Evolutionary conservation across 2,329 filamentous ascomycete genomes (phyloP).

Genomic region (Claviceps humidiphila): DNA sequence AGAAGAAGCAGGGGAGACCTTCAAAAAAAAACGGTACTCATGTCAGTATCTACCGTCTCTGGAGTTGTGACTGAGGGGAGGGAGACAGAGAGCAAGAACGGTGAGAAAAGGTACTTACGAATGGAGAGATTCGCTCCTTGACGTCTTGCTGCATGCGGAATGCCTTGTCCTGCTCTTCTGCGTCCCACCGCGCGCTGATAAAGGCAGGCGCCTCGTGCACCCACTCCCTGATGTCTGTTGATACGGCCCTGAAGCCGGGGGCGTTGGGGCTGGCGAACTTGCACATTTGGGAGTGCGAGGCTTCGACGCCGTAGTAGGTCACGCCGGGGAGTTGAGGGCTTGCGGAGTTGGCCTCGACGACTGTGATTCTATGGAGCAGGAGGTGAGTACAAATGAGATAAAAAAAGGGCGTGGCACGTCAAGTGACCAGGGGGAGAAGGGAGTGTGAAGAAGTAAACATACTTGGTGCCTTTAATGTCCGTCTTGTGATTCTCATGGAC

Average conservation of each 20-base stretch:
- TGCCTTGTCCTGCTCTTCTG: conserved; percentile 41
- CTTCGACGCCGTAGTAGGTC: conserved; percentile 61
- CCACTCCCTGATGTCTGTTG: conserved; percentile 38
- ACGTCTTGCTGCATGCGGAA: conserved; percentile 30
- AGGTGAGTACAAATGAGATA: neutral
- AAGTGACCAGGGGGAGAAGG: neutral
- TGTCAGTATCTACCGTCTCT: neutral
- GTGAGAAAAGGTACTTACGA: conserved; percentile 4
- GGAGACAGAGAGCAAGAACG: too few species aligned
- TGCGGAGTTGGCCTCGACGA: conserved; percentile 59
- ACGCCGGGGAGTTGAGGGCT: conserved; percentile 57
- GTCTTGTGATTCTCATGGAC: conserved; percentile 64
- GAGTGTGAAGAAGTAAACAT: neutral
- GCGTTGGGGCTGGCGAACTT: conserved; percentile 53
- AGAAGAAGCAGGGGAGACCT: conserved; percentile 1
- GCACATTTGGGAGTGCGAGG: conserved; percentile 58
- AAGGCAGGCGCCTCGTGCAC: conserved; percentile 38
- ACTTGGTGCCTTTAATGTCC: conserved; percentile 49
- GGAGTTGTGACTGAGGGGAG: too few species aligned
- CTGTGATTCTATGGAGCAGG: conserved; percentile 28
- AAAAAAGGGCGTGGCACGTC: too few species aligned
- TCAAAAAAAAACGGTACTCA: too few species aligned
- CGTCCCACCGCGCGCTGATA: conserved; percentile 44
- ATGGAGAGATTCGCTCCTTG: conserved; percentile 28
- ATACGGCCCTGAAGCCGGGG: conserved; percentile 47